A percentile compares a stretch with the other conserved stretches of the same genome.
These are phyloP conservation scores for Davidsoniella eucalypti DNA, from an alignment of 2,329 filamentous ascomycete genomes.

Conservation along the genomic window DNA sequence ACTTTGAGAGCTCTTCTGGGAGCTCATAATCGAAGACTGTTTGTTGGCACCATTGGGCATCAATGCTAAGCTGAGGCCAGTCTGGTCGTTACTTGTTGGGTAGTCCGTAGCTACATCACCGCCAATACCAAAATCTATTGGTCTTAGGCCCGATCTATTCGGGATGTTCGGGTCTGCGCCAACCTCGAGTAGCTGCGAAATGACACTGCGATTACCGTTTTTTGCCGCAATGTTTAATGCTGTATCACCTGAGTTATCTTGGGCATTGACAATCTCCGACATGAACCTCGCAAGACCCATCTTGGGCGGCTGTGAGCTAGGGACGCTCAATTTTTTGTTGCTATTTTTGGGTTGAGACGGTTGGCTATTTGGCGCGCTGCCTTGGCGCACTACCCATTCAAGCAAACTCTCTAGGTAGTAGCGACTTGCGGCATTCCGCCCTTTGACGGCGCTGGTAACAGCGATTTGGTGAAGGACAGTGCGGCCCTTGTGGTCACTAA, in stretches of 20 bases:
- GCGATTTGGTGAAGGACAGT: constrained; percentile 95
- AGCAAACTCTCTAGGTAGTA: constrained; percentile 92
- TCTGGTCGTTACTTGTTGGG: constrained; percentile 24
- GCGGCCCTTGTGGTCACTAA: constrained; percentile 73
- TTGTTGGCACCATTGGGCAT: constrained; percentile 23
- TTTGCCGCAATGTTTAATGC: constrained; percentile 85
- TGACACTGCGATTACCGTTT: constrained; percentile 85
- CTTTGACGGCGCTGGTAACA: constrained; percentile 87
- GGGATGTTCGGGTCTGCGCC: constrained; percentile 84
- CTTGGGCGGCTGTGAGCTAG: constrained; percentile 35
- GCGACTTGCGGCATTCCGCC: constrained; percentile 74
- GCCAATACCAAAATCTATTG: constrained; percentile 88
- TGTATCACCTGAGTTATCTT: constrained; percentile 87
- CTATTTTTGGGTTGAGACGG: constrained; percentile 20
- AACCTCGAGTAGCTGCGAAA: constrained; percentile 90
- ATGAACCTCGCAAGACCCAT: constrained; percentile 89
- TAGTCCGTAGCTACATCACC: constrained; percentile 37
- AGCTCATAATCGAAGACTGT: constrained; percentile 26
- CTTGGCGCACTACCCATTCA: constrained; percentile 85
- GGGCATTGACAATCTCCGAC: constrained; percentile 89
- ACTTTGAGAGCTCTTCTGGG: constrained; percentile 48
- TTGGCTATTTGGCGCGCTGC: constrained; percentile 43
- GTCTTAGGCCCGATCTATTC: constrained; percentile 75
- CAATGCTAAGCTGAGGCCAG: constrained; percentile 14
- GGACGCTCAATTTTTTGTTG: constrained; percentile 21